A percentile compares a stretch with the other conserved stretches of the same genome.
Conservation (phyloP, 23 red algal genomes). For the Cyanidioschyzon merolae region DNA sequence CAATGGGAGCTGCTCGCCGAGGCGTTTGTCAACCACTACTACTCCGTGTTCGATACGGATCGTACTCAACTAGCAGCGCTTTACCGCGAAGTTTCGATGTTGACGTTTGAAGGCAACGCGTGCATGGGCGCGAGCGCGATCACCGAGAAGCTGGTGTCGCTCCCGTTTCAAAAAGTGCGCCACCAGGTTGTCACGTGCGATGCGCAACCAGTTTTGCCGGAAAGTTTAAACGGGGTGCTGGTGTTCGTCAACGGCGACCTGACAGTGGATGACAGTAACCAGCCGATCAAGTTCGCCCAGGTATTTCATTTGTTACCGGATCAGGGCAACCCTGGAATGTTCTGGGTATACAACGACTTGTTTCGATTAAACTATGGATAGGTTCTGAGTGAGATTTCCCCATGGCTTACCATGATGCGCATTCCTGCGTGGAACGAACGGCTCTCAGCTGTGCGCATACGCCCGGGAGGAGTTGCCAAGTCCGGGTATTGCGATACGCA, state of each 20-base stretch:
- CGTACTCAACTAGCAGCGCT: constrained; percentile 48
- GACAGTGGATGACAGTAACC: constrained; percentile 57
- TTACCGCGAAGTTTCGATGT: constrained; percentile 63
- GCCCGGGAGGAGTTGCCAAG: no score
- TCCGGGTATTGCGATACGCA: no score
- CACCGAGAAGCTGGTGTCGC: constrained; percentile 42
- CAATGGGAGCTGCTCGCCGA: constrained; percentile 55
- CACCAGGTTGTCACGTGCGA: constrained; percentile 86
- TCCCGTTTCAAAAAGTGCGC: constrained; percentile 69
- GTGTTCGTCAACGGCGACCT: constrained; percentile 84
- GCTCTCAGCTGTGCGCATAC: no score
- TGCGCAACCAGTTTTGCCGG: constrained; percentile 42
- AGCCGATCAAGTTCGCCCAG: constrained; percentile 91
- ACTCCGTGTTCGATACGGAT: constrained; percentile 62
- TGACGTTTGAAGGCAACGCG: constrained; percentile 73
- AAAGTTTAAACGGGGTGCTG: constrained; percentile 54
- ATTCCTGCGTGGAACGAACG: no score
- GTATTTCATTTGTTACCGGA: constrained; percentile 70
- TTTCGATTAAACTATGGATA: constrained; percentile 79
- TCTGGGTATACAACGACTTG: constrained; percentile 88
- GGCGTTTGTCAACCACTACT: constrained; percentile 83
- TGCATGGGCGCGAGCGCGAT: constrained; percentile 71
- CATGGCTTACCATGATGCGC: no score
- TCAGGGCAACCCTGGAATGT: constrained; percentile 24
- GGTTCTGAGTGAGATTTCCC: neutral